These are phyloP conservation scores for Fusarium sp. DNA, from an alignment of 2,329 filamentous ascomycete genomes.

Conservation along the genomic window DNA sequence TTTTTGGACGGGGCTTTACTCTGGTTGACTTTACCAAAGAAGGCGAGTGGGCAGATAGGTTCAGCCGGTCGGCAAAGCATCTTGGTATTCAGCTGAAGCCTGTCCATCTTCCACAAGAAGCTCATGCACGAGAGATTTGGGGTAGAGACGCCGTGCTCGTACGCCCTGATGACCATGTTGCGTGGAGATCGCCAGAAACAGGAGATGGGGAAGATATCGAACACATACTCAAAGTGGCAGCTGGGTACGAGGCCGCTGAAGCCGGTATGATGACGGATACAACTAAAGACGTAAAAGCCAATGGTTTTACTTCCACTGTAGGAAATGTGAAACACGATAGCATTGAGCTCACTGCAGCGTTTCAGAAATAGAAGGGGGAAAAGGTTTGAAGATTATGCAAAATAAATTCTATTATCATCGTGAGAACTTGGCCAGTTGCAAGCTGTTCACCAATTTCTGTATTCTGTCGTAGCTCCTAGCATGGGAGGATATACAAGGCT, in stretches of 20 bases:
- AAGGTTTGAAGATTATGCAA: too few relatives aligned
- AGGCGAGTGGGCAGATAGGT: not conserved
- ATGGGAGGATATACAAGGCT: too few relatives aligned
- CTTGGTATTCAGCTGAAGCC: not conserved
- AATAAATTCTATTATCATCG: too few relatives aligned
- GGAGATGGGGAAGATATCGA: not conserved
- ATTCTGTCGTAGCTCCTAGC: too few relatives aligned
- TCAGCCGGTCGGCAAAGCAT: not conserved
- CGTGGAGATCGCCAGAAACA: not conserved
- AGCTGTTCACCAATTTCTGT: too few relatives aligned
- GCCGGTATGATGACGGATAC: not conserved
- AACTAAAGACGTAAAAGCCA: not conserved
- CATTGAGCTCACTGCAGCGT: too few relatives aligned
- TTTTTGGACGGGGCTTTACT: not conserved
- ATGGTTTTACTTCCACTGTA: not conserved
- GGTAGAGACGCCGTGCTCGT: not conserved
- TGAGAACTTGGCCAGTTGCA: too few relatives aligned
- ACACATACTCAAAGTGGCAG: not conserved
- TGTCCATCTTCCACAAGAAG: not conserved
- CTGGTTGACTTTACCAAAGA: not conserved
- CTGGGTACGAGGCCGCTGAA: rapidly evolving
- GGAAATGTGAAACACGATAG: not conserved
- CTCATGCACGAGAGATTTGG: not conserved
- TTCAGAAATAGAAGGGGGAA: too few relatives aligned
- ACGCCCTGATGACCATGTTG: not conserved